phyloP scores from a whole-genome alignment of 345 rosid genomes.

The Corchorus olitorius region DNA sequence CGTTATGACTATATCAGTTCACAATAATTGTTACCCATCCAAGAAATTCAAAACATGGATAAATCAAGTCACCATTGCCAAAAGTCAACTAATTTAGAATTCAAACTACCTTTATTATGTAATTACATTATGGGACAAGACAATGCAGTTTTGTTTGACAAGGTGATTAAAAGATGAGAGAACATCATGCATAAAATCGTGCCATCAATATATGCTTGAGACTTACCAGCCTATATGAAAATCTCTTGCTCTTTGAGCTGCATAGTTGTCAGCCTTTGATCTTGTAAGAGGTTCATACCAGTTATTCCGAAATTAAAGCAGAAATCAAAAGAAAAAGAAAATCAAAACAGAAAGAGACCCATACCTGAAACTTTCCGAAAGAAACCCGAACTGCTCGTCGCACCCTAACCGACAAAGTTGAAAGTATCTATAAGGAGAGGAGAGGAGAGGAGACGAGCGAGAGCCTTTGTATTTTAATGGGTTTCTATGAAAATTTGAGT shows the following conservation, averaged over 20 bases:
- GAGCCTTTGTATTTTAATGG: too few species aligned
- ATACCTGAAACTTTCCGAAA: too few species aligned
- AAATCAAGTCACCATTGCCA: neutral
- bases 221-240: conserved; percentile 72
- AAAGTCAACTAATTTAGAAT: too few species aligned
- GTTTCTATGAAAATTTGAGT: too few species aligned
- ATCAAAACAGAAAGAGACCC: too few species aligned
- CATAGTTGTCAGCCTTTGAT: conserved; percentile 52
- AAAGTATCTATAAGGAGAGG: too few species aligned
- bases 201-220: neutral
- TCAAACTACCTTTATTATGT: too few species aligned
- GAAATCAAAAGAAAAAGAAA: too few species aligned
- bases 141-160: conserved; percentile 20
- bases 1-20: too few species aligned
- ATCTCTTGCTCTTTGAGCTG: conserved; percentile 76
- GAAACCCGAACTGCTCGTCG: too few species aligned
- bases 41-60: neutral
- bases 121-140: conserved; percentile 41
- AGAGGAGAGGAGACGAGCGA: too few species aligned
- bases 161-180: neutral
- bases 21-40: neutral
- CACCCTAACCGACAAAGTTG: too few species aligned
- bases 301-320: conserved; percentile 1
- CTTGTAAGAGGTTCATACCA: conserved; percentile 68
- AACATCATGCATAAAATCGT: neutral